These are phyloP conservation scores for Dysphania ambrosioides DNA, from an alignment of 148 eudicot genomes.

Conservation along the genomic window DNA sequence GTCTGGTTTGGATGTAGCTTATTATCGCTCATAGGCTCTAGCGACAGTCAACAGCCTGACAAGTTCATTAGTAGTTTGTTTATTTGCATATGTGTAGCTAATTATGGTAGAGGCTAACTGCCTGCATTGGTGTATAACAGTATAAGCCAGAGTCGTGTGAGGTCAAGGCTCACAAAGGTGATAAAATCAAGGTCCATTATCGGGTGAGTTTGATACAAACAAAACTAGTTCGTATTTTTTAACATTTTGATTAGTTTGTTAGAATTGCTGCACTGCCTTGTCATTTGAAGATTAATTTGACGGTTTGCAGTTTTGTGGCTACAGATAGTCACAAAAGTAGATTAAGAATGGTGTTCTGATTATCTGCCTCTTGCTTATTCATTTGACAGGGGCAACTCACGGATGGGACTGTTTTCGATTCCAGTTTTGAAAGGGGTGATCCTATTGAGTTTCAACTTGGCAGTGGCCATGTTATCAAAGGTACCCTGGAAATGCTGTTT, in stretches of 20 bases:
- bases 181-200: slow-evolving; percentile 80
- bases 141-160: slow-evolving; percentile 79
- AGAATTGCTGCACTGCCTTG: not conserved
- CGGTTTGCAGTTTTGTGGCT: not conserved
- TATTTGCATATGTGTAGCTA: not conserved
- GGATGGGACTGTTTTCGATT: slow-evolving; percentile 94
- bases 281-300: not conserved
- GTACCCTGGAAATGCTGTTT: slow-evolving; percentile 19
- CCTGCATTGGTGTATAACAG: slow-evolving; percentile 40
- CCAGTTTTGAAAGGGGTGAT: slow-evolving; percentile 94
- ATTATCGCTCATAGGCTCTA: not conserved
- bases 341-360: not conserved
- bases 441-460: slow-evolving; percentile 95
- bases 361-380: not conserved
- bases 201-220: slow-evolving; percentile 50
- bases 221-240: not conserved
- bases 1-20: too few species aligned
- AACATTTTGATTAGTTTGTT: not conserved
- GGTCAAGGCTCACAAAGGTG: slow-evolving; percentile 94
- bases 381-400: slow-evolving; percentile 85
- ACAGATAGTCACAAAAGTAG: not conserved
- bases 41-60: too few species aligned
- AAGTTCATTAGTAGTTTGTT: too few species aligned
- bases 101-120: slow-evolving; percentile 9
- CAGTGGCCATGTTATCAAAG: slow-evolving; percentile 83